phyloP scores from a whole-genome alignment of 2,329 filamentous ascomycete genomes.

The Phyllosticta citriasiana region DNA sequence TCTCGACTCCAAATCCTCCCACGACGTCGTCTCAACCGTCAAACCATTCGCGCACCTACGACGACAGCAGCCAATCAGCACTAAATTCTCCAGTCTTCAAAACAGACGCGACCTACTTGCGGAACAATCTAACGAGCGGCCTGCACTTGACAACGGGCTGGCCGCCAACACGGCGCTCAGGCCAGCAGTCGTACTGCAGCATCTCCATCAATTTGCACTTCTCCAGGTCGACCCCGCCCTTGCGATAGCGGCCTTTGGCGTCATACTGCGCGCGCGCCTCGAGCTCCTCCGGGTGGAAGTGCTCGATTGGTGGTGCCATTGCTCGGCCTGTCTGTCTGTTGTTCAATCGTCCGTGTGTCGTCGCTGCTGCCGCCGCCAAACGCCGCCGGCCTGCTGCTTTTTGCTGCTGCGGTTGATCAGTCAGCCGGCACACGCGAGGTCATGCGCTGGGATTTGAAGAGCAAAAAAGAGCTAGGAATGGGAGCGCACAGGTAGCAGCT shows the following conservation, averaged over 20 bases:
- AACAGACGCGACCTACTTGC: conserved; percentile 38
- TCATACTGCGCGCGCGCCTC: conserved; percentile 41
- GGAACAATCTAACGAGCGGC: conserved; percentile 49
- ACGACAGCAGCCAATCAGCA: conserved; percentile 12
- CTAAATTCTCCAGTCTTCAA: neutral
- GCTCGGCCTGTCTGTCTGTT: neutral
- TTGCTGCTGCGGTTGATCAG: neutral
- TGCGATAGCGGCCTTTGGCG: conserved; percentile 42
- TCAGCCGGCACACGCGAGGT: neutral
- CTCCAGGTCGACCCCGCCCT: conserved; percentile 42
- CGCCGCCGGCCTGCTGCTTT: neutral
- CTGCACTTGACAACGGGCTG: conserved; percentile 40
- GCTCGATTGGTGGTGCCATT: conserved; percentile 48
- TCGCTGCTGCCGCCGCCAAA: neutral
- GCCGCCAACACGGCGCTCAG: conserved; percentile 31
- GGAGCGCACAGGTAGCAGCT: conserved; percentile 8
- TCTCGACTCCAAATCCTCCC: conserved; percentile 39
- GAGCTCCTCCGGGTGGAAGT: conserved; percentile 44
- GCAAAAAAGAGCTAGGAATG: conserved; percentile 13
- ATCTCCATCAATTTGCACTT: conserved; percentile 50
- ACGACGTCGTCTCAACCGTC: conserved; percentile 52
- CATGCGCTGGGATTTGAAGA: conserved; percentile 13
- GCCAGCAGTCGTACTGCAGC: conserved; percentile 53
- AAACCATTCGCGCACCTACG: conserved; percentile 43
- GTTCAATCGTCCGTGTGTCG: neutral